A percentile compares a stretch with the other conserved stretches of the same genome.
Evolutionary conservation across 2,329 filamentous ascomycete genomes (phyloP).

Genomic region (Cladosporium sp.): DNA sequence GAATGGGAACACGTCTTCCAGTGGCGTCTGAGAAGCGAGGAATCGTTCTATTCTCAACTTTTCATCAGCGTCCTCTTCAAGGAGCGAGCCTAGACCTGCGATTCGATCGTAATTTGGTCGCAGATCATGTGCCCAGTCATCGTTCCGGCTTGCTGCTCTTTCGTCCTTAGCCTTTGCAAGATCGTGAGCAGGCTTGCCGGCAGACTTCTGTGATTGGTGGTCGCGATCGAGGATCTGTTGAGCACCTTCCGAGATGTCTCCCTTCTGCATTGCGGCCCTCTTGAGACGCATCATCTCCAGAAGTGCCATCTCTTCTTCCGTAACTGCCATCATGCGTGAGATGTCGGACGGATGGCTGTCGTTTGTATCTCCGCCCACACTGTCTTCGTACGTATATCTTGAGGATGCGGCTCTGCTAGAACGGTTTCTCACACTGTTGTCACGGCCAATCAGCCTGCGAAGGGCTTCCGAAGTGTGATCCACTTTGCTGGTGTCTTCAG

Average conservation of each 20-base stretch:
- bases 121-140: neutral
- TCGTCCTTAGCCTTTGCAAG: slow-evolving; percentile 20
- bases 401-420: slow-evolving; percentile 1
- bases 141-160: slow-evolving; percentile 8
- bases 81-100: slow-evolving; percentile 23
- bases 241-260: slow-evolving; percentile 36
- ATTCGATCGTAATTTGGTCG: slow-evolving; percentile 13
- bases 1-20: slow-evolving; percentile 8
- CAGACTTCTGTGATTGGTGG: slow-evolving; percentile 24
- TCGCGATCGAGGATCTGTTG: slow-evolving; percentile 32
- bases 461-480: slow-evolving; percentile 14
- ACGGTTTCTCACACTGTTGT: neutral
- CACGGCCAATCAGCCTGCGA: slow-evolving; percentile 14
- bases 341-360: slow-evolving; percentile 17
- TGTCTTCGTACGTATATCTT: slow-evolving; percentile 3
- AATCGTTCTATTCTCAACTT: slow-evolving; percentile 27
- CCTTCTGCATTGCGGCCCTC: slow-evolving; percentile 43
- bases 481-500: neutral
- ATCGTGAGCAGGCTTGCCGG: slow-evolving; percentile 22
- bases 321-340: slow-evolving; percentile 42
- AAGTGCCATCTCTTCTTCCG: slow-evolving; percentile 47
- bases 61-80: slow-evolving; percentile 27
- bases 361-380: slow-evolving; percentile 12
- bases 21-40: slow-evolving; percentile 18
- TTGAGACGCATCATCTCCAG: slow-evolving; percentile 49